Conservation (phyloP, 192 early-diverging fungal genomes). For the Gryganskiella cystojenkinii region DNA sequence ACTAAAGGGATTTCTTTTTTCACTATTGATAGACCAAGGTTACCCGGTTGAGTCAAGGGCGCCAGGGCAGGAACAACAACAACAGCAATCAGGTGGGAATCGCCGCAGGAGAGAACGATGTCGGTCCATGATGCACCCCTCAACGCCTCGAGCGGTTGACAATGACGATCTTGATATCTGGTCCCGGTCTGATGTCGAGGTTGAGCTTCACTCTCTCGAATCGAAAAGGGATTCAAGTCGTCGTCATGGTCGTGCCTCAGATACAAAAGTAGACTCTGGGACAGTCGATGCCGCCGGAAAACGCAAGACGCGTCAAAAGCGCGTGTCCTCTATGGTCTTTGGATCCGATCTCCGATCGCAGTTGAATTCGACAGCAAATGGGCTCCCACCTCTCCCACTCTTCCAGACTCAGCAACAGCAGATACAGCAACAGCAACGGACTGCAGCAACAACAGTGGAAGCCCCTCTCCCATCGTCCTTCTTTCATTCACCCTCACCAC, state of each 20-base stretch:
- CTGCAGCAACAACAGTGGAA: background rate
- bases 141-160: background rate
- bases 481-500: conserved; percentile 17
- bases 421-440: background rate
- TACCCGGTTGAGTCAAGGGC: background rate
- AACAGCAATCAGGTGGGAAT: background rate
- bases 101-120: conserved; percentile 23
- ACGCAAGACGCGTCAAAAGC: conserved; percentile 10
- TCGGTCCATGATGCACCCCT: conserved; percentile 17
- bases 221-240: background rate
- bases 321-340: conserved; percentile 33
- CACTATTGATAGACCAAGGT: background rate
- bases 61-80: background rate
- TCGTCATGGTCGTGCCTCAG: background rate
- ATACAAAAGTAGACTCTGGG: background rate
- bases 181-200: conserved; percentile 6
- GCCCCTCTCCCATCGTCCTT: conserved; percentile 3
- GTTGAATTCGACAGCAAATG: background rate
- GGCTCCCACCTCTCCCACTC: conserved; percentile 12
- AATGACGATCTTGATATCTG: background rate
- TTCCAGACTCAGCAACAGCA: background rate
- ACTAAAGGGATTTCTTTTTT: no score
- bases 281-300: background rate
- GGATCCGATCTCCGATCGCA: background rate
- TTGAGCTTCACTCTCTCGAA: background rate